A percentile compares a stretch with the other conserved stretches of the same genome.
Conservation (phyloP, 73 alveolate species). For the Paramecium tetraurelia region DNA sequence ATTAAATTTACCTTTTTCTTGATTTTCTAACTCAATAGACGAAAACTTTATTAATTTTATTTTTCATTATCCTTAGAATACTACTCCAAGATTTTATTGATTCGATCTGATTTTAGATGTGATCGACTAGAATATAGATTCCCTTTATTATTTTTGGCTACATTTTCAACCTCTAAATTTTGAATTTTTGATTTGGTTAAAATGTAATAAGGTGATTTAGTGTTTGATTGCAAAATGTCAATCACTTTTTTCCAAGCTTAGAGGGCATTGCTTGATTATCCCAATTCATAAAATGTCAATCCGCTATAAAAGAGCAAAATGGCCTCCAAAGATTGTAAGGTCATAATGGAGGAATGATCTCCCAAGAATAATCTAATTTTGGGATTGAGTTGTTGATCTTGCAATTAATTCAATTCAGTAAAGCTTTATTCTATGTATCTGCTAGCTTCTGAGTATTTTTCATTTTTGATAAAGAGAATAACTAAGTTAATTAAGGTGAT, state of each 20-base stretch:
- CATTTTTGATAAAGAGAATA: slow-evolving; percentile 22
- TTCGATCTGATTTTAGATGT: slow-evolving; percentile 17
- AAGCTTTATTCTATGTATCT: slow-evolving; percentile 38
- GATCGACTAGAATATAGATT: slow-evolving; percentile 13
- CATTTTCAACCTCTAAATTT: slow-evolving; percentile 15
- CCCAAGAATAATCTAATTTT: slow-evolving; percentile 39
- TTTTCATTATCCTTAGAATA: neutral
- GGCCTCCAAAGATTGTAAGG: neutral
- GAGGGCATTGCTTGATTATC: neutral
- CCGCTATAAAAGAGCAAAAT: slow-evolving; percentile 37
- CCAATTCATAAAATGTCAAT: slow-evolving; percentile 18
- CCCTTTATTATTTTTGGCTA: neutral
- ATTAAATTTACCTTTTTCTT: neutral
- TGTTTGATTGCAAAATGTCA: neutral
- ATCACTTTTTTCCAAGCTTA: slow-evolving; percentile 33
- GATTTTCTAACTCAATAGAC: neutral
- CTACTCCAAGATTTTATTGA: neutral
- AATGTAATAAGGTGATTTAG: slow-evolving; percentile 19
- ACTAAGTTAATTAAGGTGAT: slow-evolving; percentile 30
- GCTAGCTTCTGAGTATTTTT: slow-evolving; percentile 38
- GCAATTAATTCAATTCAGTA: neutral
- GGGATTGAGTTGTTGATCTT: slow-evolving; percentile 19
- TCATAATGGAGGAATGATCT: neutral
- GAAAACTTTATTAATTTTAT: neutral
- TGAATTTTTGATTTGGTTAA: slow-evolving; percentile 4